These are phyloP conservation scores for Lecanosticta acicola DNA, from an alignment of 2,329 filamentous ascomycete species.

Conservation along the genomic window DNA sequence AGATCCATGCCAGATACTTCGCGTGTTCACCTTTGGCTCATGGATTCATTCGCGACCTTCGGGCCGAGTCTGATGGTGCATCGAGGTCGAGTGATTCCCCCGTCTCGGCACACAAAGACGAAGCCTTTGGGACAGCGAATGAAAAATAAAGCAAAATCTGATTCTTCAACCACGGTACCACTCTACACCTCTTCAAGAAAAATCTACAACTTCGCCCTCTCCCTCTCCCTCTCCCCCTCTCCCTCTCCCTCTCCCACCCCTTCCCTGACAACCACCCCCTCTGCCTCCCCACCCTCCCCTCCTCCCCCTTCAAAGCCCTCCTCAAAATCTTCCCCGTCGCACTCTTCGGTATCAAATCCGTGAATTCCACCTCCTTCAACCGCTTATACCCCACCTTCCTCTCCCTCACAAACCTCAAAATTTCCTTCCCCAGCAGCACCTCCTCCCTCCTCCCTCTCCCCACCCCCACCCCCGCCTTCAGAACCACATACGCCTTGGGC, in stretches of 20 bases:
- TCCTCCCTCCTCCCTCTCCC: too few species aligned
- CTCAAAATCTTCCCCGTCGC: slow-evolving; percentile 67
- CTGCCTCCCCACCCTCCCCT: slow-evolving; percentile 35
- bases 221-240: slow-evolving; percentile 19
- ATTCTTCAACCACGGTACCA: too few species aligned
- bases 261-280: slow-evolving; percentile 22
- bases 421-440: slow-evolving; percentile 43
- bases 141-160: too few species aligned
- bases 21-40: too few species aligned
- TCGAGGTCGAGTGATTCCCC: too few species aligned
- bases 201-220: slow-evolving; percentile 20
- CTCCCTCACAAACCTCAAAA: slow-evolving; percentile 56
- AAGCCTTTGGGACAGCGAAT: too few species aligned
- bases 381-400: slow-evolving; percentile 65
- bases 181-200: too few species aligned
- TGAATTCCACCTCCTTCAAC: slow-evolving; percentile 59
- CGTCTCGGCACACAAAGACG: too few species aligned
- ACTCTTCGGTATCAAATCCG: slow-evolving; percentile 63
- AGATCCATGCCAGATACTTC: too few species aligned
- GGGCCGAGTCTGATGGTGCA: too few species aligned
- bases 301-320: slow-evolving; percentile 48
- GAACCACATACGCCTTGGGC: slow-evolving; percentile 54
- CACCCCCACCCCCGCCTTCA: slow-evolving; percentile 29
- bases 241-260: slow-evolving; percentile 16
- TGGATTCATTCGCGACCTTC: too few species aligned